Conservation (phyloP, 352 stramenopile genomes). For the Phytophthora fragariae region DNA sequence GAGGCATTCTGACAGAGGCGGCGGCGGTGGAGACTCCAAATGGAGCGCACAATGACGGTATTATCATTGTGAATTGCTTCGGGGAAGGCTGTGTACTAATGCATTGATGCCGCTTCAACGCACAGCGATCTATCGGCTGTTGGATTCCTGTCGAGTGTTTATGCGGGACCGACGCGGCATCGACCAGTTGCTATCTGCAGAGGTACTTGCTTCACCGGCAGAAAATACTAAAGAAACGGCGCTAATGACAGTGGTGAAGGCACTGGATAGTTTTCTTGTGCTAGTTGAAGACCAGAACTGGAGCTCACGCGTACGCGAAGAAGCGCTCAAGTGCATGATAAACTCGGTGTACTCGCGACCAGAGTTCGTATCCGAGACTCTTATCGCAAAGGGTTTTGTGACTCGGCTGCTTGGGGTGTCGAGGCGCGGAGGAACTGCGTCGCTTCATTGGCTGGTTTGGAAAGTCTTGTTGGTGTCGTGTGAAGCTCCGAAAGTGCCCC, state of each 20-base stretch:
- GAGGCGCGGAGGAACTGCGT: conserved; percentile 29
- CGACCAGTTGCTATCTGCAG: conserved; percentile 50
- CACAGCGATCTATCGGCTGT: conserved; percentile 30
- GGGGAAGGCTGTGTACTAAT: not conserved
- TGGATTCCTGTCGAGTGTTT: conserved; percentile 59
- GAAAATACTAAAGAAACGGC: not conserved
- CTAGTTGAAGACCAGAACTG: conserved; percentile 30
- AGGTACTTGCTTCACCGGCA: conserved; percentile 31
- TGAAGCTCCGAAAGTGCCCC: conserved; percentile 44
- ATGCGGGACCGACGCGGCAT: conserved; percentile 78
- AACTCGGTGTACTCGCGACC: conserved; percentile 71
- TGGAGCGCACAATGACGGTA: conserved; percentile 34
- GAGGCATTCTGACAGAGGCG: conserved; percentile 16
- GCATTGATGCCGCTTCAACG: not conserved
- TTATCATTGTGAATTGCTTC: not conserved
- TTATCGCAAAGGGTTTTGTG: conserved; percentile 33
- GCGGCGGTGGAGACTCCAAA: conserved; percentile 9
- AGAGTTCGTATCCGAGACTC: conserved; percentile 54
- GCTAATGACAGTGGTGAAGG: conserved; percentile 29
- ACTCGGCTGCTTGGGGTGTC: conserved; percentile 43
- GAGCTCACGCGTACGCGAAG: conserved; percentile 40
- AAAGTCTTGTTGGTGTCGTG: conserved; percentile 64
- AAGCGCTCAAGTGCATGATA: conserved; percentile 74
- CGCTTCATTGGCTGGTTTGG: conserved; percentile 67
- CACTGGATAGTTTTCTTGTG: conserved; percentile 45